Evolutionary conservation across 2,329 filamentous ascomycete genomes (phyloP).

Genomic region (Exophiala calicioides): DNA sequence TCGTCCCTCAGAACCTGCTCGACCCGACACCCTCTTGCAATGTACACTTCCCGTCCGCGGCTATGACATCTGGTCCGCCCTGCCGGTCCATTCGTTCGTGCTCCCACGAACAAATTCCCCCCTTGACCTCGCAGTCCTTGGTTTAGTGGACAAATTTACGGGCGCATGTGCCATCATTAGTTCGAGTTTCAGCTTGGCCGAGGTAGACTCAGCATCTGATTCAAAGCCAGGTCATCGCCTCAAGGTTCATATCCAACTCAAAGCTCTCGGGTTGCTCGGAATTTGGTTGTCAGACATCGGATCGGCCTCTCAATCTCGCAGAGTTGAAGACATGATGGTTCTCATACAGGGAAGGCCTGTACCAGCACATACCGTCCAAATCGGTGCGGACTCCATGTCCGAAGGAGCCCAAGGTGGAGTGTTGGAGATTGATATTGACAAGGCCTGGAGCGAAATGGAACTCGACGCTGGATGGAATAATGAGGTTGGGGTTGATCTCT

Average conservation of each 20-base stretch:
- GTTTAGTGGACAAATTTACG: conserved; percentile 85
- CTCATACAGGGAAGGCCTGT: conserved; percentile 72
- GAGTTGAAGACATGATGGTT: conserved; percentile 68
- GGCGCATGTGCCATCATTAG: conserved; percentile 74
- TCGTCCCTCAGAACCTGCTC: conserved; percentile 39
- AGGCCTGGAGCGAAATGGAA: conserved; percentile 74
- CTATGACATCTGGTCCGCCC: conserved; percentile 80
- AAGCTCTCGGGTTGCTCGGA: conserved; percentile 72
- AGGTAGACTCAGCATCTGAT: conserved; percentile 28
- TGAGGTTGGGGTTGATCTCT: conserved; percentile 70
- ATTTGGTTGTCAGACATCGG: conserved; percentile 67
- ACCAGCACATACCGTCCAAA: conserved; percentile 64
- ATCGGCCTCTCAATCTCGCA: conserved; percentile 30
- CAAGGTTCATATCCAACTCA: conserved; percentile 68
- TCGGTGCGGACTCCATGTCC: conserved; percentile 34
- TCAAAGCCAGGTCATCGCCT: conserved; percentile 44
- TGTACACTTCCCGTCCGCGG: conserved; percentile 64
- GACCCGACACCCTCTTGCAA: conserved; percentile 54
- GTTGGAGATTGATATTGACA: conserved; percentile 73
- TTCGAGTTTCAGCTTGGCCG: conserved; percentile 59
- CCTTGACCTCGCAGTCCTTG: conserved; percentile 65
- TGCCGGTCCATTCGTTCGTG: conserved; percentile 66
- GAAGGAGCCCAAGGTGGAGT: conserved; percentile 49
- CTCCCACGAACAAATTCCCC: conserved; percentile 43
- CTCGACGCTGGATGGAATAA: conserved; percentile 76